Evolutionary conservation across 2,329 filamentous ascomycete genomes (phyloP).

Genomic region (Gnomoniopsis sp.): DNA sequence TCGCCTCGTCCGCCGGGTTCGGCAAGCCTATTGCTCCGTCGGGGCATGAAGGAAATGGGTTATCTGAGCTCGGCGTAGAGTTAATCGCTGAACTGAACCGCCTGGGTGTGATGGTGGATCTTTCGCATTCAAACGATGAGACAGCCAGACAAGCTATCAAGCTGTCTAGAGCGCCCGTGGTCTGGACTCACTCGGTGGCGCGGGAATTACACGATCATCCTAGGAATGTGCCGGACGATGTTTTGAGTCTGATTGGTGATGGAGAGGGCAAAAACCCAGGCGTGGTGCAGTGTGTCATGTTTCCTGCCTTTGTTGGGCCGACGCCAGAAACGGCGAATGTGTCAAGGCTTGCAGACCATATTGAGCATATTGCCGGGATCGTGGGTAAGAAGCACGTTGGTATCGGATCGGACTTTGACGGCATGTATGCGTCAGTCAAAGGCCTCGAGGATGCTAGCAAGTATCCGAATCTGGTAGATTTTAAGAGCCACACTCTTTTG

Average conservation of each 20-base stretch:
- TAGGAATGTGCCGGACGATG: conserved; percentile 38
- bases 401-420: conserved; percentile 35
- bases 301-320: conserved; percentile 23
- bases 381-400: conserved; percentile 36
- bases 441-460: conserved; percentile 26
- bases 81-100: conserved; percentile 34
- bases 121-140: conserved; percentile 29
- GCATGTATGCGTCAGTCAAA: conserved; percentile 25
- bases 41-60: conserved; percentile 19
- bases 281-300: conserved; percentile 37
- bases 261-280: conserved; percentile 29
- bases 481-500: too few relatives aligned
- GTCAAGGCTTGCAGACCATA: conserved; percentile 31
- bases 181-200: conserved; percentile 31
- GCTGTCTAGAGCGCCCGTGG: conserved; percentile 26
- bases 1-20: conserved; percentile 24
- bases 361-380: conserved; percentile 25
- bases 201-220: conserved; percentile 21
- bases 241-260: conserved; percentile 30
- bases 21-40: conserved; percentile 21
- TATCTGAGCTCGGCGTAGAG: conserved; percentile 26
- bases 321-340: conserved; percentile 24
- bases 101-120: conserved; percentile 29
- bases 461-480: conserved; percentile 25
- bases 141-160: conserved; percentile 23